phyloP scores from a whole-genome alignment of 2,329 filamentous ascomycete genomes.

The Apiospora phragmitis region DNA sequence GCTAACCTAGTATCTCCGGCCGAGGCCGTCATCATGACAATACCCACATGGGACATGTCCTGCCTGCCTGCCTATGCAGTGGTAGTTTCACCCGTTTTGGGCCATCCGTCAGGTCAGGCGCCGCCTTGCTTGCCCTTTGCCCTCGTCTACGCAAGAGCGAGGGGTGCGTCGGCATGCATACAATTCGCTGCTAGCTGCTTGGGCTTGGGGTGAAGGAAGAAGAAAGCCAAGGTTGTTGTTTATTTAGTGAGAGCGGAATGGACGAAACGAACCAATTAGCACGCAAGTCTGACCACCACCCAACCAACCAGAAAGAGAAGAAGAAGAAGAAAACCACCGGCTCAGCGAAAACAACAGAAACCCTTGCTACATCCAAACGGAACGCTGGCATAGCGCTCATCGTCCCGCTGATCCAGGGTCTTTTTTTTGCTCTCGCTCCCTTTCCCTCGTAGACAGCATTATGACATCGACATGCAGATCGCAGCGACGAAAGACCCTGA shows the following conservation, averaged over 20 bases:
- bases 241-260: background rate
- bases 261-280: background rate
- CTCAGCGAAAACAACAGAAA: background rate
- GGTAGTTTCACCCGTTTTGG: background rate
- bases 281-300: background rate
- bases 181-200: background rate
- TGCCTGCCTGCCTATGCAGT: background rate
- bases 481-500: background rate
- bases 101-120: background rate
- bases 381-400: background rate
- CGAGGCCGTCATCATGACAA: background rate
- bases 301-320: background rate
- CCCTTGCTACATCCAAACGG: background rate
- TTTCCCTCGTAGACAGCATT: background rate
- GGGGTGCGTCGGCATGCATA: background rate
- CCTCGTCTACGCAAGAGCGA: background rate
- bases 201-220: background rate
- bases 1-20: background rate
- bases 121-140: too few species aligned
- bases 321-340: background rate
- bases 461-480: slow-evolving; percentile 8
- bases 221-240: background rate
- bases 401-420: slow-evolving; percentile 1
- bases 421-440: background rate
- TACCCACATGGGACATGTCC: background rate